phyloP scores from a whole-genome alignment of 805 yeast genomes.

The Kazachstania africana region DNA sequence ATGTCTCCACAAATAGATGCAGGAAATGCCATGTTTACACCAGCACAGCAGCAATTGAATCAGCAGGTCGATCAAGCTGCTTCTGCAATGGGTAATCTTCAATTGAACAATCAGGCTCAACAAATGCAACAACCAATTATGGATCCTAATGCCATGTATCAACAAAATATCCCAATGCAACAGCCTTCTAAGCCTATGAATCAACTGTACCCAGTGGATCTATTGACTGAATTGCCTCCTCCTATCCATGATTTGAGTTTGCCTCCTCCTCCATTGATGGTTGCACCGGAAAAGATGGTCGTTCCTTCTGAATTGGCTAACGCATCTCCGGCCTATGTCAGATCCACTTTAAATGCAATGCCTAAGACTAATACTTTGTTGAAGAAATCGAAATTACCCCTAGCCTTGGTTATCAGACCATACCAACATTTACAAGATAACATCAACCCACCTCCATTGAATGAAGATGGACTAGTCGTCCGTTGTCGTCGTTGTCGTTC shows the following conservation, averaged over 20 bases:
- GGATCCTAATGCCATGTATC: neutral
- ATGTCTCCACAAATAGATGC: too few species aligned
- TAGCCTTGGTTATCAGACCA: constrained; percentile 83
- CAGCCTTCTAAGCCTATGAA: constrained; percentile 42
- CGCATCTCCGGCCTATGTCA: constrained; percentile 60
- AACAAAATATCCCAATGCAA: neutral
- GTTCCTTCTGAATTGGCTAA: constrained; percentile 52
- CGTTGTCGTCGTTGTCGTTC: constrained; percentile 97
- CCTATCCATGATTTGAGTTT: constrained; percentile 72
- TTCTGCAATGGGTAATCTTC: constrained; percentile 23
- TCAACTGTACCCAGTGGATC: constrained; percentile 76
- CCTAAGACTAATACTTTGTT: constrained; percentile 64
- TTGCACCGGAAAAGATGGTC: constrained; percentile 45
- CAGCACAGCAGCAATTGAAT: constrained; percentile 20
- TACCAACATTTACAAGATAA: constrained; percentile 66
- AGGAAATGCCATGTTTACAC: constrained; percentile 6
- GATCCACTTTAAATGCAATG: constrained; percentile 81
- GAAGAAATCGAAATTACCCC: constrained; percentile 84
- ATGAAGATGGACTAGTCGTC: constrained; percentile 66
- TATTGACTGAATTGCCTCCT: constrained; percentile 78
- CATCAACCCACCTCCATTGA: constrained; percentile 60
- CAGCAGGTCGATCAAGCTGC: constrained; percentile 26
- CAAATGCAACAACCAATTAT: neutral
- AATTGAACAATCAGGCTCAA: constrained; percentile 6
- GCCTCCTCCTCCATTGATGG: constrained; percentile 88